These are phyloP conservation scores for Candida oleophila DNA, from an alignment of 805 yeast species.

Conservation along the genomic window DNA sequence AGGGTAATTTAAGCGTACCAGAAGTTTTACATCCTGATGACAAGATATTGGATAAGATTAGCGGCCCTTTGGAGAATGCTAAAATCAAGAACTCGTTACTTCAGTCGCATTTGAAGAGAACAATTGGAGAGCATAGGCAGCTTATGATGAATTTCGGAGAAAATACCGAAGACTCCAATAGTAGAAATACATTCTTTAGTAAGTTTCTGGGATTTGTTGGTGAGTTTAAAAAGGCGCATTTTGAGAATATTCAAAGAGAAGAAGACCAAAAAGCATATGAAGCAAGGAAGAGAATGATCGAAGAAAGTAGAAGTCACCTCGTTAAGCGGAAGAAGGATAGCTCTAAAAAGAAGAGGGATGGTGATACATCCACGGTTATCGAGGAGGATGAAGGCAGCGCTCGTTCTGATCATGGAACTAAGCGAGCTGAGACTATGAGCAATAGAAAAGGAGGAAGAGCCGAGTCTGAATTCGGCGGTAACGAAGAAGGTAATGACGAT, in stretches of 20 bases:
- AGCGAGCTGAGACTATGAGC: neutral
- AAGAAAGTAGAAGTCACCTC: slow-evolving; percentile 17
- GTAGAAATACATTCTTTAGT: slow-evolving; percentile 68
- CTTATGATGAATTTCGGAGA: slow-evolving; percentile 91
- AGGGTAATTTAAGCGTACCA: slow-evolving; percentile 84
- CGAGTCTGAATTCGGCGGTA: slow-evolving; percentile 6
- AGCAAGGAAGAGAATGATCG: slow-evolving; percentile 32
- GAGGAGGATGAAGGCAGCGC: neutral
- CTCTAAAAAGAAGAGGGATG: slow-evolving; percentile 1
- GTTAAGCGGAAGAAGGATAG: slow-evolving; percentile 11
- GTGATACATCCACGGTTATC: neutral
- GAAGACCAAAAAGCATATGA: slow-evolving; percentile 62
- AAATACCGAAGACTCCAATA: slow-evolving; percentile 65
- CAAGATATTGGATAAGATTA: slow-evolving; percentile 57
- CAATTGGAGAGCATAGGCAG: slow-evolving; percentile 63
- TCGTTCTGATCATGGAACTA: neutral
- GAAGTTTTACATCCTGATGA: slow-evolving; percentile 82
- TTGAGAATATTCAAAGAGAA: slow-evolving; percentile 77
- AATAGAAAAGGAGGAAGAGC: neutral
- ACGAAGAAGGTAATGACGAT: slow-evolving; percentile 17
- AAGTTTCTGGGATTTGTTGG: slow-evolving; percentile 77
- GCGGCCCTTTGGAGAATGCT: slow-evolving; percentile 73
- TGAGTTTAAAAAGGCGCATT: slow-evolving; percentile 77
- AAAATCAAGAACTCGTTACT: slow-evolving; percentile 65
- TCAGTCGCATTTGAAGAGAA: slow-evolving; percentile 59